Percentiles rank a stretch among this genome's conserved stretches.
These are phyloP conservation scores for Xanthoconium stramineum DNA, from an alignment of 768 basidiomycete genomes.

Conservation along the genomic window DNA sequence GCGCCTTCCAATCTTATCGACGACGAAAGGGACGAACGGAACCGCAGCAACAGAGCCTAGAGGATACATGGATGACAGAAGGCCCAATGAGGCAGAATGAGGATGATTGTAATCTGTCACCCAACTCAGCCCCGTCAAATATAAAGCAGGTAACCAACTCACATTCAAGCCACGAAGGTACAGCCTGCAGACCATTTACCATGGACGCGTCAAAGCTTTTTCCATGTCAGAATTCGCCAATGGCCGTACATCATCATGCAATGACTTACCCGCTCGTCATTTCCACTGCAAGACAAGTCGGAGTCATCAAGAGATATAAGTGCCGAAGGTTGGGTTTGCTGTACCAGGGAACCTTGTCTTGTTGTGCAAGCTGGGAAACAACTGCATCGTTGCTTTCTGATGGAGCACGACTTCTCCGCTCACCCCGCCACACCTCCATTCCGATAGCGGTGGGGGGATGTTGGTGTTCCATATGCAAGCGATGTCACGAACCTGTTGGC, in stretches of 20 bases:
- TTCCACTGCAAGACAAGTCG: too few species aligned
- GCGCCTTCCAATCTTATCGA: constrained; percentile 4
- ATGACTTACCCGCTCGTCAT: constrained; percentile 4
- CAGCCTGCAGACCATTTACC: constrained; percentile 63
- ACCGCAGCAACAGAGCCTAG: constrained; percentile 40
- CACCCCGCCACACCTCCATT: too few species aligned
- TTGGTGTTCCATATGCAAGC: too few species aligned
- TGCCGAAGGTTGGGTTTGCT: too few species aligned
- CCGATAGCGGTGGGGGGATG: too few species aligned
- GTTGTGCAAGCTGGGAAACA: constrained; percentile 11
- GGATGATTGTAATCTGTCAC: too few species aligned
- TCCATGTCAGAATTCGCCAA: not conserved
- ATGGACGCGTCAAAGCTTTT: constrained; percentile 42
- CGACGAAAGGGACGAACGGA: constrained; percentile 1
- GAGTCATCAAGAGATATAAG: too few species aligned
- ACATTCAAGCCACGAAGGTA: constrained; percentile 42
- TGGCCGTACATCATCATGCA: not conserved
- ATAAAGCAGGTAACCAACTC: constrained; percentile 38
- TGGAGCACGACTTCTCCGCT: too few species aligned
- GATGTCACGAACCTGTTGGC: too few species aligned
- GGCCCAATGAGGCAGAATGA: too few species aligned
- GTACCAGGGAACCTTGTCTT: constrained; percentile 36
- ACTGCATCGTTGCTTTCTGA: too few species aligned
- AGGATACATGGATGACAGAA: constrained; percentile 43
- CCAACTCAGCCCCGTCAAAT: constrained; percentile 2